Evolutionary conservation across 371 early-diverging fungal genomes (phyloP).

Genomic region (Smittium mucronatum): DNA sequence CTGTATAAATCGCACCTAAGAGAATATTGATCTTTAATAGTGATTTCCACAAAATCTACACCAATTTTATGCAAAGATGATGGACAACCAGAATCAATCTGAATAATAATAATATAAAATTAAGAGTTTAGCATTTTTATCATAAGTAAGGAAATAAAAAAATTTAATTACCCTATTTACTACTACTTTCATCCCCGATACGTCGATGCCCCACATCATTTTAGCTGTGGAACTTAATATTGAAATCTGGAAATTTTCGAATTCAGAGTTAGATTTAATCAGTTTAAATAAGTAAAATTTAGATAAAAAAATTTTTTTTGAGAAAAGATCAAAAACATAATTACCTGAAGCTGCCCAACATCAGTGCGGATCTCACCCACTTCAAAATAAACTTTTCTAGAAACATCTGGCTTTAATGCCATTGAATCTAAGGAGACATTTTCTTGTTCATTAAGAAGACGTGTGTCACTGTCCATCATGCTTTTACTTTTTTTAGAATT

Average conservation of each 20-base stretch:
- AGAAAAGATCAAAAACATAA: neutral
- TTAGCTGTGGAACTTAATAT: slow-evolving; percentile 13
- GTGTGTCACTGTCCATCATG: neutral
- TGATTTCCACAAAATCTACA: slow-evolving; percentile 72
- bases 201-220: slow-evolving; percentile 19
- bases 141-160: neutral
- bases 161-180: slow-evolving; percentile 13
- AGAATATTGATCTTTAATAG: slow-evolving; percentile 84
- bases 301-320: too few relatives aligned
- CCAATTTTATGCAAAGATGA: slow-evolving; percentile 26
- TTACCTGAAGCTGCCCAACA: slow-evolving; percentile 43
- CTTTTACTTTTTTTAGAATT: neutral
- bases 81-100: slow-evolving; percentile 50
- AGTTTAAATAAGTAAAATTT: too few relatives aligned
- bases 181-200: slow-evolving; percentile 16
- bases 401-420: slow-evolving; percentile 14
- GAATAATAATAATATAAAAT: neutral
- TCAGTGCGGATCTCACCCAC: slow-evolving; percentile 30
- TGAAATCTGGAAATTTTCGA: slow-evolving; percentile 40
- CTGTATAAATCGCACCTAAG: slow-evolving; percentile 91
- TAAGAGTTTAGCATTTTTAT: neutral
- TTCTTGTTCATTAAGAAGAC: slow-evolving; percentile 7
- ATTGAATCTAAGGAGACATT: slow-evolving; percentile 13
- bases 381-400: slow-evolving; percentile 21
- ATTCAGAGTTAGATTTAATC: slow-evolving; percentile 30